phyloP scores from a whole-genome alignment of 139 green algal genomes.

The Tetradesmus obliquus region DNA sequence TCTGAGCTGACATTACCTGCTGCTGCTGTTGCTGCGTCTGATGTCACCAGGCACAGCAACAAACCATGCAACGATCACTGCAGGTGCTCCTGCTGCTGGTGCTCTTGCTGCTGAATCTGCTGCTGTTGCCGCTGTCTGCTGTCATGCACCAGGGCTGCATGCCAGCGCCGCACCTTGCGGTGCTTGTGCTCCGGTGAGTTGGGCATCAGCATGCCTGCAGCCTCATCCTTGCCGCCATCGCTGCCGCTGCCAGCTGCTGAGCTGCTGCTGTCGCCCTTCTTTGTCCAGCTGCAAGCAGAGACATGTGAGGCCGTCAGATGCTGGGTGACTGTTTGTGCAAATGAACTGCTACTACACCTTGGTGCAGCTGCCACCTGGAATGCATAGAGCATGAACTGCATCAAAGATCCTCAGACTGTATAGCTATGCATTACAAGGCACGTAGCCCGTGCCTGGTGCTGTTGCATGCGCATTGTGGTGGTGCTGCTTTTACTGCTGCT shows the following conservation, averaged over 20 bases:
- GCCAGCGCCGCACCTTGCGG: constrained; percentile 22
- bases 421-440: not conserved
- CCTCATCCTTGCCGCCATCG: not conserved
- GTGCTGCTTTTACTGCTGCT: not conserved
- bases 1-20: not conserved
- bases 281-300: constrained; percentile 19
- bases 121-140: not conserved
- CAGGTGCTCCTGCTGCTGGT: no score
- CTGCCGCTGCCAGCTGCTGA: not conserved
- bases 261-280: constrained; percentile 7
- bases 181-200: constrained; percentile 40
- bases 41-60: no score
- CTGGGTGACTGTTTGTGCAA: not conserved
- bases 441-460: not conserved
- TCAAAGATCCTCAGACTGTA: not conserved
- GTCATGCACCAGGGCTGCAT: not conserved
- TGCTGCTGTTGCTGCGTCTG: not conserved
- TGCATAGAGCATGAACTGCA: not conserved
- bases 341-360: not conserved
- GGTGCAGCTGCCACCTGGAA: not conserved
- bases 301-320: not conserved
- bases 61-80: no score
- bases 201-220: constrained; percentile 23
- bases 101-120: not conserved
- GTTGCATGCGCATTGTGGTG: not conserved